Evolutionary conservation across 2,329 filamentous ascomycete genomes (phyloP).

Genomic region (Penicillium sp.): DNA sequence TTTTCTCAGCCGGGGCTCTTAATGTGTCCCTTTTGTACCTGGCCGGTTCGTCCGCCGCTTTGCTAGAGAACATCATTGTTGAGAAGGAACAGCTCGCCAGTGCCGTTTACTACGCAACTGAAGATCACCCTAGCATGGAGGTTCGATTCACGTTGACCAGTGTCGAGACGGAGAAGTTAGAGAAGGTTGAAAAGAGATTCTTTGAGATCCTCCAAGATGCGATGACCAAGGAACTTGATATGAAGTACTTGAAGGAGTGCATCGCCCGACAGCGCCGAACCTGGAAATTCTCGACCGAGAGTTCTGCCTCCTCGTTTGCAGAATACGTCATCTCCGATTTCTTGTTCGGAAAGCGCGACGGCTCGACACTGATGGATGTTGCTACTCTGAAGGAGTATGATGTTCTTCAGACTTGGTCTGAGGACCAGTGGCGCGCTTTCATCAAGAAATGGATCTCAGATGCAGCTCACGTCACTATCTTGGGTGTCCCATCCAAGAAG

Average conservation of each 20-base stretch:
- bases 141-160: slow-evolving; percentile 84
- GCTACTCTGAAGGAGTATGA: slow-evolving; percentile 58
- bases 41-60: slow-evolving; percentile 85
- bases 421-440: slow-evolving; percentile 79
- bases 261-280: slow-evolving; percentile 77
- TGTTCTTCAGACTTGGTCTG: slow-evolving; percentile 72
- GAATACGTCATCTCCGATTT: slow-evolving; percentile 88
- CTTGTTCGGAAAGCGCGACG: slow-evolving; percentile 82
- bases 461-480: slow-evolving; percentile 79
- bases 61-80: slow-evolving; percentile 88
- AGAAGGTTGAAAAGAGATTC: slow-evolving; percentile 78
- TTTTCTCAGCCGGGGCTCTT: slow-evolving; percentile 61
- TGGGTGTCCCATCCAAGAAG: slow-evolving; percentile 80
- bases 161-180: slow-evolving; percentile 82
- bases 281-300: slow-evolving; percentile 79
- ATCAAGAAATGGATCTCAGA: slow-evolving; percentile 81
- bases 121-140: slow-evolving; percentile 75
- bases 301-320: slow-evolving; percentile 75
- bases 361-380: slow-evolving; percentile 67
- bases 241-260: slow-evolving; percentile 87
- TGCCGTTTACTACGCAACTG: slow-evolving; percentile 75
- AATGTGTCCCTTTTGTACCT: slow-evolving; percentile 82
- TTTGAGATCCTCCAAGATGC: slow-evolving; percentile 81
- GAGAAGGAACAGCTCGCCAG: slow-evolving; percentile 91
- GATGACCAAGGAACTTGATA: slow-evolving; percentile 73